Percentiles rank a stretch among this genome's conserved stretches.
Evolutionary conservation across 2,329 filamentous ascomycete species (phyloP).

Genomic region (Venturia nashicola): DNA sequence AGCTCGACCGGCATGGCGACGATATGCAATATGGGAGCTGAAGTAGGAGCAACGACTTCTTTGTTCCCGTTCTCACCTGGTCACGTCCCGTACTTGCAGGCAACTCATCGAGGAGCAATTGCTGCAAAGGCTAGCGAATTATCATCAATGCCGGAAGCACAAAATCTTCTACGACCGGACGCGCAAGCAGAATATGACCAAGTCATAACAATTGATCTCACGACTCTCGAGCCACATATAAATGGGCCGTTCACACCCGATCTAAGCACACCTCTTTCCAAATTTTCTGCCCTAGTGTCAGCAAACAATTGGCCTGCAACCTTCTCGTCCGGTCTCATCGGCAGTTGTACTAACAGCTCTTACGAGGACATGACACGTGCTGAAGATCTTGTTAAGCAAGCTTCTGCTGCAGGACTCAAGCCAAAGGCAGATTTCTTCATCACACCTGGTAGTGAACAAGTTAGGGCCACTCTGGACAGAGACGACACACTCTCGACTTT

Average conservation of each 20-base stretch:
- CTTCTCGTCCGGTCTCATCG: slow-evolving; percentile 86
- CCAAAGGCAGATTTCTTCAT: slow-evolving; percentile 89
- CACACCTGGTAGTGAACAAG: slow-evolving; percentile 92
- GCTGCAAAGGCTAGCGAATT: slow-evolving; percentile 51
- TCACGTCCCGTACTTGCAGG: slow-evolving; percentile 73
- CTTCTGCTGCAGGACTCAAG: slow-evolving; percentile 75
- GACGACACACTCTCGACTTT: slow-evolving; percentile 82
- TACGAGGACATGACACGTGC: slow-evolving; percentile 98
- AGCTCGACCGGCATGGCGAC: slow-evolving; percentile 92
- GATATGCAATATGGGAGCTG: slow-evolving; percentile 78
- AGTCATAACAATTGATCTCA: slow-evolving; percentile 81
- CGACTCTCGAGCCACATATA: slow-evolving; percentile 83
- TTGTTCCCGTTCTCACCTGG: slow-evolving; percentile 85
- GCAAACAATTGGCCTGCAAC: slow-evolving; percentile 82
- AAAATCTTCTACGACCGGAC: slow-evolving; percentile 64
- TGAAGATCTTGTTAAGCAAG: slow-evolving; percentile 86
- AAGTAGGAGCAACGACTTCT: slow-evolving; percentile 91
- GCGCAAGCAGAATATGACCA: slow-evolving; percentile 78
- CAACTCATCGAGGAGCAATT: slow-evolving; percentile 66
- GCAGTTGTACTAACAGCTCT: slow-evolving; percentile 96
- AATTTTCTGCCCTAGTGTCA: slow-evolving; percentile 75
- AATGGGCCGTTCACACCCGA: slow-evolving; percentile 97
- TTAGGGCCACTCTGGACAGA: slow-evolving; percentile 82
- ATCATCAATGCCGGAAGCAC: slow-evolving; percentile 43
- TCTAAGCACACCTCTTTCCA: slow-evolving; percentile 79